Percentiles rank a stretch among this genome's conserved stretches.
These are phyloP conservation scores for Coniochaeta sp. DNA, from an alignment of 2,329 filamentous ascomycete species.

Conservation along the genomic window DNA sequence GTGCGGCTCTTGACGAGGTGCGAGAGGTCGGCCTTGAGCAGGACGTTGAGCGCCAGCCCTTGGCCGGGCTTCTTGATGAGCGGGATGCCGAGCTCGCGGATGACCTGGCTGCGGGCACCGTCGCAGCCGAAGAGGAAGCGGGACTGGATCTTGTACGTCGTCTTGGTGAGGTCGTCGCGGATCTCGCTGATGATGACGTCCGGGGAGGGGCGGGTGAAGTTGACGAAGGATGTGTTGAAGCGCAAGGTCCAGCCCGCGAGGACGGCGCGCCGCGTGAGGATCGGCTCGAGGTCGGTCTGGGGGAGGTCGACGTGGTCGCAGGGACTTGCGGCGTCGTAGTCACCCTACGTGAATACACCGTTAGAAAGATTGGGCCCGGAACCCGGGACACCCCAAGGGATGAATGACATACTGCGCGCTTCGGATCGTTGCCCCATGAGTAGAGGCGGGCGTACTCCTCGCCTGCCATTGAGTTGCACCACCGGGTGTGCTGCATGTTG, in stretches of 20 bases:
- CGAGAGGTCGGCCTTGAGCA: constrained; percentile 38
- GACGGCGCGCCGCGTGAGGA: constrained; percentile 33
- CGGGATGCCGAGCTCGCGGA: constrained; percentile 27
- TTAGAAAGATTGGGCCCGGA: no score
- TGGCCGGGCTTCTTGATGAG: constrained; percentile 24
- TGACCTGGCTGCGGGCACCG: constrained; percentile 33
- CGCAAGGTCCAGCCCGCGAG: constrained; percentile 31
- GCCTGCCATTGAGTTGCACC: constrained; percentile 44
- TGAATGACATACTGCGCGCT: constrained; percentile 41
- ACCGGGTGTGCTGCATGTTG: constrained; percentile 43
- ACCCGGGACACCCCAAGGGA: constrained; percentile 40
- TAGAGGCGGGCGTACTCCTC: constrained; percentile 42
- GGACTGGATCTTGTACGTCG: constrained; percentile 35
- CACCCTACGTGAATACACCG: constrained; percentile 21
- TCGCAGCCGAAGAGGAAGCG: constrained; percentile 56
- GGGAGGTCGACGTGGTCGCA: constrained; percentile 37
- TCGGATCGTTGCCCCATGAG: constrained; percentile 44
- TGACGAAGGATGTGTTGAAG: constrained; percentile 32
- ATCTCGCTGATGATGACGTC: constrained; percentile 20
- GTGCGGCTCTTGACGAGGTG: constrained; percentile 41
- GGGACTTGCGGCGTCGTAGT: constrained; percentile 36
- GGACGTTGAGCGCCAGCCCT: constrained; percentile 31
- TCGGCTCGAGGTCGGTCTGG: constrained; percentile 40
- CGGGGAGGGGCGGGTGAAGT: constrained; percentile 20
- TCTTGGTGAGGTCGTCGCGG: constrained; percentile 14